A percentile compares a stretch with the other conserved stretches of the same genome.
Evolutionary conservation across 2,329 filamentous ascomycete species (phyloP).

Genomic region (Fusarium fujikuroi): DNA sequence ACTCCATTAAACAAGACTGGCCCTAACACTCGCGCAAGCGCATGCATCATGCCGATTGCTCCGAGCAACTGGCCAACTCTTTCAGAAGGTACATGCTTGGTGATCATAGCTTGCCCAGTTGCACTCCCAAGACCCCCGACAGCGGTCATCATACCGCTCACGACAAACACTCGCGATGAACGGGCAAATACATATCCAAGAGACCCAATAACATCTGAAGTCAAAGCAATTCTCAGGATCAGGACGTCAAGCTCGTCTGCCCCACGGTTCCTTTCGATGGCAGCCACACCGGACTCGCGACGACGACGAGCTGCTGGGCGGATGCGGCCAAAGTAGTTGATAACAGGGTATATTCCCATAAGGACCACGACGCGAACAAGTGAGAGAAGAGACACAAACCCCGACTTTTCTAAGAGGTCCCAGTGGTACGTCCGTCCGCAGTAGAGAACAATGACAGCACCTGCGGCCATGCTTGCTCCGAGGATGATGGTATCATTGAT

Average conservation of each 20-base stretch:
- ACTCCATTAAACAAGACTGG: constrained; percentile 88
- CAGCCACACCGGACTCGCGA: constrained; percentile 50
- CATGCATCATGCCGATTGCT: constrained; percentile 86
- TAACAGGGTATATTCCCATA: constrained; percentile 76
- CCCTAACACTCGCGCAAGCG: constrained; percentile 79
- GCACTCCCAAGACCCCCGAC: constrained; percentile 88
- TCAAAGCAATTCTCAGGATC: constrained; percentile 77
- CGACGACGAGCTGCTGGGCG: constrained; percentile 58
- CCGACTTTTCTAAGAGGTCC: constrained; percentile 81
- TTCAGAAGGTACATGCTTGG: constrained; percentile 89
- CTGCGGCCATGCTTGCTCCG: constrained; percentile 81
- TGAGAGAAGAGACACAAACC: constrained; percentile 85
- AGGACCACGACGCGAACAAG: constrained; percentile 79
- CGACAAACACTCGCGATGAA: constrained; percentile 71
- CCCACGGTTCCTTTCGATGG: constrained; percentile 68
- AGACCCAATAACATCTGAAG: constrained; percentile 81
- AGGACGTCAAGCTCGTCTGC: constrained; percentile 82
- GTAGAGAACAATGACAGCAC: constrained; percentile 87
- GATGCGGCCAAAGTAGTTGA: constrained; percentile 79
- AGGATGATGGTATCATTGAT: constrained; percentile 85
- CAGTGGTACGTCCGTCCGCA: constrained; percentile 83
- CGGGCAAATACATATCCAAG: constrained; percentile 77
- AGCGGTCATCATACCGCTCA: constrained; percentile 77
- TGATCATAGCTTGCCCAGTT: constrained; percentile 83
- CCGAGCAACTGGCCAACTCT: constrained; percentile 88